Percentiles rank a stretch among this genome's conserved stretches.
These are phyloP conservation scores for Dentipellis fragilis DNA, from an alignment of 768 basidiomycete genomes.

Conservation along the genomic window DNA sequence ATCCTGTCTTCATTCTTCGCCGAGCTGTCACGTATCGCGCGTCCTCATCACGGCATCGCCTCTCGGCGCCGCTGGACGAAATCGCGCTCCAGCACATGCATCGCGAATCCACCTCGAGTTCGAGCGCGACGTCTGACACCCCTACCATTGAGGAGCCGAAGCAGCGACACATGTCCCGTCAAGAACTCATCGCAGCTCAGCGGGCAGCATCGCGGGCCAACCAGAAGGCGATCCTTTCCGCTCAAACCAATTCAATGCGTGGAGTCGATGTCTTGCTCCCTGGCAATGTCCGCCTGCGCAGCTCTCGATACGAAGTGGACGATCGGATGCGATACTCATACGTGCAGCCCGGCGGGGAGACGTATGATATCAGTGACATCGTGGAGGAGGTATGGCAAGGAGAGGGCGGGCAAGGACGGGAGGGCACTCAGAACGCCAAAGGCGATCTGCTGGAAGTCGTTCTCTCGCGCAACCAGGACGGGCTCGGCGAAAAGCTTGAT, in stretches of 20 bases:
- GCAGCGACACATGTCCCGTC: slow-evolving; percentile 43
- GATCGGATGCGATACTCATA: slow-evolving; percentile 89
- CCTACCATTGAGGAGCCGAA: slow-evolving; percentile 26
- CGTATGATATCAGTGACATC: slow-evolving; percentile 88
- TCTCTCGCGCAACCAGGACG: slow-evolving; percentile 46
- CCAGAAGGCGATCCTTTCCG: slow-evolving; percentile 75
- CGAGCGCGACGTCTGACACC: slow-evolving; percentile 46
- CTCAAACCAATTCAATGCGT: slow-evolving; percentile 74
- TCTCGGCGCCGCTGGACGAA: slow-evolving; percentile 66
- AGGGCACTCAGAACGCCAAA: slow-evolving; percentile 25
- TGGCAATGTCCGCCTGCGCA: slow-evolving; percentile 78
- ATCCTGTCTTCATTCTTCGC: slow-evolving; percentile 86
- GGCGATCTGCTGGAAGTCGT: slow-evolving; percentile 64
- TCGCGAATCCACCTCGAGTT: slow-evolving; percentile 50
- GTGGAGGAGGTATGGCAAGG: slow-evolving; percentile 82
- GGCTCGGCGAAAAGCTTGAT: slow-evolving; percentile 58
- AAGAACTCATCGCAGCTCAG: slow-evolving; percentile 91
- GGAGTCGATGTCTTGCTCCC: slow-evolving; percentile 86
- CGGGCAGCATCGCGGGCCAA: slow-evolving; percentile 79
- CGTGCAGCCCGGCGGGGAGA: slow-evolving; percentile 82
- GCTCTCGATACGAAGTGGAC: slow-evolving; percentile 59
- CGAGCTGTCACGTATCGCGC: slow-evolving; percentile 35
- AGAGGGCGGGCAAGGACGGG: slow-evolving; percentile 20
- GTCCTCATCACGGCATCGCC: slow-evolving; percentile 4
- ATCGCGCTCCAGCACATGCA: slow-evolving; percentile 66